Conservation (phyloP, 495 filamentous ascomycete genomes). For the Penicillium nucicola region DNA sequence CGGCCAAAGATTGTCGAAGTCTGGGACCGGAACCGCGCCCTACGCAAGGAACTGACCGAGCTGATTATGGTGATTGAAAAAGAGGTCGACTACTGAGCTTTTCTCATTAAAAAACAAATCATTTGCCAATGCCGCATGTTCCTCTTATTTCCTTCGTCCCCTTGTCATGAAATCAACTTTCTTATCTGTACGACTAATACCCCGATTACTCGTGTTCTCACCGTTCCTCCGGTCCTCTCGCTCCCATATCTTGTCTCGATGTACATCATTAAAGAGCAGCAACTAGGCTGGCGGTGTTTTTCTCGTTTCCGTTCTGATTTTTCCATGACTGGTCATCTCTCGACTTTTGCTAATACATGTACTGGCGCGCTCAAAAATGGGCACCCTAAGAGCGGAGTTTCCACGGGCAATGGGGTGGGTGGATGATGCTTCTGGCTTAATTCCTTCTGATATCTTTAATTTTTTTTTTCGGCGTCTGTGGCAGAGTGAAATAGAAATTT, state of each 20-base stretch:
- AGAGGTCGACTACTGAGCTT: constrained; percentile 36
- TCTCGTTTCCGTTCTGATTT: background rate
- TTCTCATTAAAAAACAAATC: background rate
- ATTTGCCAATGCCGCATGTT: background rate
- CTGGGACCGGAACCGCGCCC: constrained; percentile 42
- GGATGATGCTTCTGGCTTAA: constrained; percentile 2
- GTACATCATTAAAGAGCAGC: constrained; percentile 1
- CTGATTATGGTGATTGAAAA: constrained; percentile 45
- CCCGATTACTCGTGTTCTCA: constrained; percentile 9
- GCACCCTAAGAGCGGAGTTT: constrained; percentile 13
- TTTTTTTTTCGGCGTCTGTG: constrained; percentile 20
- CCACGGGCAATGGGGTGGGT: constrained; percentile 9
- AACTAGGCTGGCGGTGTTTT: constrained; percentile 1
- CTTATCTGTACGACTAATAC: constrained; percentile 23
- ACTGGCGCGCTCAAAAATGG: constrained; percentile 15
- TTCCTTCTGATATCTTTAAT: too few species aligned
- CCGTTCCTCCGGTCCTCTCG: background rate
- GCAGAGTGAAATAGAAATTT: constrained; percentile 15
- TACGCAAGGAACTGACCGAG: constrained; percentile 44
- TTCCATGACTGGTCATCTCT: background rate
- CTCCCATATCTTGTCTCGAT: background rate
- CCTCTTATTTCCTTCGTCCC: constrained; percentile 4
- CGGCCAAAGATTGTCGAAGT: constrained; percentile 41
- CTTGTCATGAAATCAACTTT: constrained; percentile 12
- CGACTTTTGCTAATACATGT: background rate